These are phyloP conservation scores for Pythium phragmitis DNA, from an alignment of 352 stramenopile genomes.

Conservation along the genomic window DNA sequence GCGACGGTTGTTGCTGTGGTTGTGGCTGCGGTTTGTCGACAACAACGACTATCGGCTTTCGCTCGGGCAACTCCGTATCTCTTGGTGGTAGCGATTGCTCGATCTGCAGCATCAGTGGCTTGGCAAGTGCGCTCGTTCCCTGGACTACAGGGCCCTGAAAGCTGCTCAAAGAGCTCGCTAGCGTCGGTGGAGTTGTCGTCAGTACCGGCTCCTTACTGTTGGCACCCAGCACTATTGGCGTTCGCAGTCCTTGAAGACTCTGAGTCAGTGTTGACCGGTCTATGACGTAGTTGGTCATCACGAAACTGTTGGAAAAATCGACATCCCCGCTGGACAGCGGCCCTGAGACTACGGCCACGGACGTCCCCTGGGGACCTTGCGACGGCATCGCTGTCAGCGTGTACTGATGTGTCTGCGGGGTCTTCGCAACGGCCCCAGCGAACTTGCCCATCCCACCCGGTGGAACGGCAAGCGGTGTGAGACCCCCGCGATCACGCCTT, in stretches of 20 bases:
- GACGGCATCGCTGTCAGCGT: not conserved
- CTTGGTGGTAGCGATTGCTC: too few relatives aligned
- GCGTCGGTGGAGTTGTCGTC: not conserved
- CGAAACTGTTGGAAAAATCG: conserved; percentile 24
- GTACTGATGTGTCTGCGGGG: not conserved
- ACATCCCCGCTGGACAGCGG: not conserved
- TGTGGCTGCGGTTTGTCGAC: too few relatives aligned
- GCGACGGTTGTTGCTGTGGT: too few relatives aligned
- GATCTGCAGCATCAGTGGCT: too few relatives aligned
- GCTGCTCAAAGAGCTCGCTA: too few relatives aligned
- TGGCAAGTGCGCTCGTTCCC: too few relatives aligned
- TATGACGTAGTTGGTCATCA: conserved; percentile 27
- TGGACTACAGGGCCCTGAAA: too few relatives aligned
- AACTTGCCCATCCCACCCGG: too few relatives aligned
- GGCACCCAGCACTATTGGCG: conserved; percentile 3
- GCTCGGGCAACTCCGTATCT: too few relatives aligned
- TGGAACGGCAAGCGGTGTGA: not conserved
- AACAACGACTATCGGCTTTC: too few relatives aligned
- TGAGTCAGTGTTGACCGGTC: not conserved
- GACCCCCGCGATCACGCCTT: not conserved
- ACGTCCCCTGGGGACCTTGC: not conserved
- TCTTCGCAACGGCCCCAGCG: not conserved
- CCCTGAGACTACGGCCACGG: not conserved
- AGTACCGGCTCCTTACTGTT: not conserved
- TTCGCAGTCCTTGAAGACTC: not conserved